Evolutionary conservation across 306 rosid species (phyloP).

Genomic region (Hippophae rhamnoides): DNA sequence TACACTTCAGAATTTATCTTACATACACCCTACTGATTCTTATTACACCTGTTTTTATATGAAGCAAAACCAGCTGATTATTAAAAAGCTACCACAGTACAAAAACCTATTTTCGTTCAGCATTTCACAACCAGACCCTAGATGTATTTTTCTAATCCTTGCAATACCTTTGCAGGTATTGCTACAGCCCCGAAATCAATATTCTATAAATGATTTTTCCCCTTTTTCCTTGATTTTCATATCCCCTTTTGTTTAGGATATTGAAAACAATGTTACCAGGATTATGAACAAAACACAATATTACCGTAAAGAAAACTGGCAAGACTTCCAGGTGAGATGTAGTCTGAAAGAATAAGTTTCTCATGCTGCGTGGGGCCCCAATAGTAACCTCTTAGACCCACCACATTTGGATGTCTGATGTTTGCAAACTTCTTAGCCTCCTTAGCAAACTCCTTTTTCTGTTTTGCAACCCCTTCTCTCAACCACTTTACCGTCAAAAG

Average conservation of each 20-base stretch:
- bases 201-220: neutral
- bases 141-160: too few species aligned
- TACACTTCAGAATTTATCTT: too few species aligned
- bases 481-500: conserved; percentile 94
- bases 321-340: conserved; percentile 86
- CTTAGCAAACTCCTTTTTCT: conserved; percentile 89
- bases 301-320: conserved; percentile 91
- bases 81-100: too few species aligned
- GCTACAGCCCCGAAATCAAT: neutral
- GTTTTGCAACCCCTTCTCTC: conserved; percentile 97
- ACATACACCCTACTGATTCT: too few species aligned
- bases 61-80: too few species aligned
- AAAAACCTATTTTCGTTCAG: too few species aligned
- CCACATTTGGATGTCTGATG: conserved; percentile 94
- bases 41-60: too few species aligned
- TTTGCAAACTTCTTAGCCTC: conserved; percentile 93
- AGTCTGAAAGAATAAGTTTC: conserved; percentile 95
- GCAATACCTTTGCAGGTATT: neutral
- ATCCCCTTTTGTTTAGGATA: neutral
- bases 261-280: conserved; percentile 1
- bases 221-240: neutral
- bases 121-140: too few species aligned
- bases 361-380: conserved; percentile 99
- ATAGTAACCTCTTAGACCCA: conserved; percentile 86
- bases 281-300: conserved; percentile 15